Conservation (phyloP, 2,329 filamentous ascomycete genomes). For the Aspergillus sergii region DNA sequence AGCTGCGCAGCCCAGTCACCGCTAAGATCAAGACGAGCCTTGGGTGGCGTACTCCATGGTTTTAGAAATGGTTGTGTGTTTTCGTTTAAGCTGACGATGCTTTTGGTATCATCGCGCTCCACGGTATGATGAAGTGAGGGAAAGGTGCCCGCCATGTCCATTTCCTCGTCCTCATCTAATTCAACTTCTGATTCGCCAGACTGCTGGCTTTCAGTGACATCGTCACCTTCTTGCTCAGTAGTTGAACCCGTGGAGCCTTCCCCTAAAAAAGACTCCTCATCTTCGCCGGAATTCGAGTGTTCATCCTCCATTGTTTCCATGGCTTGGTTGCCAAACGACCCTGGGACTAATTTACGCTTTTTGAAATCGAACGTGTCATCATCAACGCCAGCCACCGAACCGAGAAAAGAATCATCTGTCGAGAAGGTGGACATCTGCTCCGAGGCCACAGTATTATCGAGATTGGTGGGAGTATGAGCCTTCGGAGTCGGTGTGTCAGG, state of each 20-base stretch:
- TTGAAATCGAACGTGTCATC: constrained; percentile 64
- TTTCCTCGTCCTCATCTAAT: constrained; percentile 70
- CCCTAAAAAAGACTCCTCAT: constrained; percentile 83
- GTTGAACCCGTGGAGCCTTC: constrained; percentile 82
- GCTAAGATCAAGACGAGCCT: constrained; percentile 59
- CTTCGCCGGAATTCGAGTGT: constrained; percentile 32
- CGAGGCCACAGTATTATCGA: constrained; percentile 37
- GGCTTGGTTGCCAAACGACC: constrained; percentile 72
- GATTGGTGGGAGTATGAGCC: constrained; percentile 31
- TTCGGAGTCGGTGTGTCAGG: constrained; percentile 53
- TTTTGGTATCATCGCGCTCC: constrained; percentile 66
- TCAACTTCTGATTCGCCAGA: constrained; percentile 66
- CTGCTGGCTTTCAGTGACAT: constrained; percentile 54
- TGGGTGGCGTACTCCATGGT: constrained; percentile 54
- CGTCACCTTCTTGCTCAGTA: constrained; percentile 61
- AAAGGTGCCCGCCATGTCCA: constrained; percentile 81
- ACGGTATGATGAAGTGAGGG: constrained; percentile 72
- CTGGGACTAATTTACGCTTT: constrained; percentile 64
- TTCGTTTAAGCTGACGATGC: constrained; percentile 50
- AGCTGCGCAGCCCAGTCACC: constrained; percentile 94
- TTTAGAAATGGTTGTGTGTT: constrained; percentile 38
- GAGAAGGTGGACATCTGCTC: constrained; percentile 43
- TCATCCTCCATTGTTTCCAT: constrained; percentile 58
- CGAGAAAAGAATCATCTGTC: constrained; percentile 45
- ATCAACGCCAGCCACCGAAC: constrained; percentile 42